These are phyloP conservation scores for Basipetospora sp. DNA, from an alignment of 2,329 filamentous ascomycete genomes.

Conservation along the genomic window DNA sequence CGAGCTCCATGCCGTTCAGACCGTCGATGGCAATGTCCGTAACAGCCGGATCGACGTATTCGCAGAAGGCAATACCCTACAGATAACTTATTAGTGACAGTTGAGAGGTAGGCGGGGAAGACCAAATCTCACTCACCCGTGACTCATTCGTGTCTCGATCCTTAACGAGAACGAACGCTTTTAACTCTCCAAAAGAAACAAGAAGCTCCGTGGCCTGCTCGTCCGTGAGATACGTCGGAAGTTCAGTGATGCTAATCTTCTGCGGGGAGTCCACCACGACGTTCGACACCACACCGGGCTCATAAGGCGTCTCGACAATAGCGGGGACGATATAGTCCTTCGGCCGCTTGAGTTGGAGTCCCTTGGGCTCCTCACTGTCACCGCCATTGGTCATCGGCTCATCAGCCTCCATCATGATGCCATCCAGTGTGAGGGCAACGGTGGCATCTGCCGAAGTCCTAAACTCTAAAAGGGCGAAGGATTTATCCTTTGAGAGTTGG, in stretches of 20 bases:
- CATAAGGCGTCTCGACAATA: constrained; percentile 53
- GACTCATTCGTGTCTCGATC: constrained; percentile 76
- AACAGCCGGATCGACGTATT: constrained; percentile 62
- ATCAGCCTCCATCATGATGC: constrained; percentile 70
- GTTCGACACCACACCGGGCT: constrained; percentile 63
- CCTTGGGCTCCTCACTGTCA: constrained; percentile 27
- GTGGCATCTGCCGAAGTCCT: constrained; percentile 77
- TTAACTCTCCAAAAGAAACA: constrained; percentile 80
- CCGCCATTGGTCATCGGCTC: constrained; percentile 35
- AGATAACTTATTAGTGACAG: constrained; percentile 16
- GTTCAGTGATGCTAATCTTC: constrained; percentile 86
- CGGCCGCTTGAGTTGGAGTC: constrained; percentile 67
- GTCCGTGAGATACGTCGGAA: constrained; percentile 75
- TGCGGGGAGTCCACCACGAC: constrained; percentile 82
- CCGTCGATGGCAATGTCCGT: constrained; percentile 82
- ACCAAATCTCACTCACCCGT: constrained; percentile 46
- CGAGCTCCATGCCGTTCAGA: constrained; percentile 84
- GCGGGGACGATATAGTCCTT: constrained; percentile 95
- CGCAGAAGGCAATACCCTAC: constrained; percentile 90
- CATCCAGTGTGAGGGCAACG: constrained; percentile 76
- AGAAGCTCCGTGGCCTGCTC: constrained; percentile 85
- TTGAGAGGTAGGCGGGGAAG: neutral
- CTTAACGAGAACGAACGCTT: constrained; percentile 80
- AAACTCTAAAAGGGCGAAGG: constrained; percentile 84
- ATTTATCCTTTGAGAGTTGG: constrained; percentile 63